Base-by-base conservation (phyloP, 768 basidiomycete species). In the Phlebiopsis flavidoalba region DNA sequence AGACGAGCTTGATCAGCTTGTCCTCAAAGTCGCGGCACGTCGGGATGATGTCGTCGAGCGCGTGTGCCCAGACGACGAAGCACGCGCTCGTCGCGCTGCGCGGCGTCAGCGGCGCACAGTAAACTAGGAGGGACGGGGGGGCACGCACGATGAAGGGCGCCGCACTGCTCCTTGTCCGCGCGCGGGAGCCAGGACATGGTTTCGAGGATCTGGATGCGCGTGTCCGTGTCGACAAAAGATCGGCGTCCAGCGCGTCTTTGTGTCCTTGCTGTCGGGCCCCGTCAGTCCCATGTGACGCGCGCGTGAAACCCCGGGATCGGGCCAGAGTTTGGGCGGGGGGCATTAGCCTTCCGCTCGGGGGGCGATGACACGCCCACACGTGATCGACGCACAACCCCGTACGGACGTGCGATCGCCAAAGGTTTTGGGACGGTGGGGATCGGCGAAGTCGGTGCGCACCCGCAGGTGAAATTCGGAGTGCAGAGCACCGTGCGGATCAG, bases 81-180 rank as follows among this genome's bases (percentile, higher is more conserved):
- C 49, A 92, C 89, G 26, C 84, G 83, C 67, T 95, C 92, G 71
- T 93, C 87, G 26, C 93, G 86, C 91, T 91, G 66, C 21, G 60
- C n/a, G n/a, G n/a, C n/a, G n/a, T n/a, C n/a, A n/a, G n/a, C n/a
- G n/a, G n/a, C n/a, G n/a, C n/a, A n/a, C n/a, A 1, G 31, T 2
- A 15, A n/a, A 43, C 10, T 43, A 24, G 50, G 15, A 40, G 15
- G 53, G 11, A 1, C 19, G 59, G 1, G 53, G 35, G 26, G 22
- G n/a, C 4, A 79, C 82, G 66, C 71, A 88, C 90, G 57, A 93
- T 80, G 71, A 95, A 95, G 15, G n/a, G 93, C 93, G 24, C 87
- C 93, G 55, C 89, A 93, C 67, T 95, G 93, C 69, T 95, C 93
- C 75, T 94, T 95, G 70, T 95, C 90, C 7, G 92, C 92, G 48